A percentile compares a stretch with the other conserved stretches of the same genome.
Conservation (phyloP, 768 basidiomycete genomes). For the Leccinellum luteum region DNA sequence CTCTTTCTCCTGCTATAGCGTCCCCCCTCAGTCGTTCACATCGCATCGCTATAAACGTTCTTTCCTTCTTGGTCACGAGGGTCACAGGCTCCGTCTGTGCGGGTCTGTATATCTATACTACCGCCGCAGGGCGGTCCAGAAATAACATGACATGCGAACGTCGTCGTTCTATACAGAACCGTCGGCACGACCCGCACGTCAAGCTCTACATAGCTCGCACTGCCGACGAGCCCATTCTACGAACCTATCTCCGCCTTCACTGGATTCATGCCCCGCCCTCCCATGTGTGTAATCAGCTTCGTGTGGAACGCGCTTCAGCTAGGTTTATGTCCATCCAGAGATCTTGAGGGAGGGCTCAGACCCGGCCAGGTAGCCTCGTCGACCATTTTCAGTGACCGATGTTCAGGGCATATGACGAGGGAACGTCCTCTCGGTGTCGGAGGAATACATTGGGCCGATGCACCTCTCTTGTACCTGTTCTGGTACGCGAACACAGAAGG, state of each 20-base stretch:
- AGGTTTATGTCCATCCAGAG: background rate
- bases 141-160: background rate
- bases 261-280: background rate
- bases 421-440: background rate
- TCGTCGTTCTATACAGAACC: background rate
- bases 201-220: background rate
- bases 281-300: background rate
- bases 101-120: background rate
- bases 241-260: background rate
- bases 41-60: background rate
- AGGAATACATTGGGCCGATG: background rate
- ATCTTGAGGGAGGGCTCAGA: background rate
- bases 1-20: too few species aligned
- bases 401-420: background rate
- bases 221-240: background rate
- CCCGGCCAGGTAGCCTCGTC: background rate
- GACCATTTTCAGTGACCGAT: background rate
- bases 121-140: background rate
- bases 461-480: background rate
- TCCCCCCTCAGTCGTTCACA: background rate
- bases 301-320: background rate
- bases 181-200: background rate
- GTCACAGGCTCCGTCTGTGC: background rate
- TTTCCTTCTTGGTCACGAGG: background rate
- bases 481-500: background rate